A percentile compares a stretch with the other conserved stretches of the same genome.
Conservation (phyloP, 805 yeast species). For the Saccharomycopsis guyanensis region DNA sequence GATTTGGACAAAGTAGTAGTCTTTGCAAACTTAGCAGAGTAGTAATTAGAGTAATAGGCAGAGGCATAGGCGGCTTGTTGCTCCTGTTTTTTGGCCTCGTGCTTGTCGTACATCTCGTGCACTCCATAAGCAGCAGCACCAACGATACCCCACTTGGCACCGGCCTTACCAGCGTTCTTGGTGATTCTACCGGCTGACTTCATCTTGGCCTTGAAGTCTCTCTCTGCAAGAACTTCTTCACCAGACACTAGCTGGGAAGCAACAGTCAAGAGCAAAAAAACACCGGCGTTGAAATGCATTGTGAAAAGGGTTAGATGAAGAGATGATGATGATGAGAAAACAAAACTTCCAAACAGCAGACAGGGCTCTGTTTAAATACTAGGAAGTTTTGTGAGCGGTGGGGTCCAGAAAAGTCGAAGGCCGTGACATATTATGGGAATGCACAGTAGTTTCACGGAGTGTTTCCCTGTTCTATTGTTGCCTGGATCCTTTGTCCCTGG, state of each 20-base stretch:
- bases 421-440: no score
- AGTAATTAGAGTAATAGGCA: not conserved
- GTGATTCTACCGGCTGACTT: not conserved
- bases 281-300: not conserved
- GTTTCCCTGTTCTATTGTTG: no score
- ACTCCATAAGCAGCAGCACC: slow-evolving; percentile 11
- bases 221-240: not conserved
- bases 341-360: no score
- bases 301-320: no score
- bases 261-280: not conserved
- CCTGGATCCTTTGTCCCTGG: no score
- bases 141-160: no score
- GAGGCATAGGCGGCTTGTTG: not conserved
- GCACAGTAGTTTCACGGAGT: no score
- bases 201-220: not conserved
- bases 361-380: no score
- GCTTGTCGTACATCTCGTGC: no score
- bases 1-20: not conserved
- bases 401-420: no score
- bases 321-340: no score
- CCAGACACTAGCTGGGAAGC: not conserved
- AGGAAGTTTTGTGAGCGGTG: no score
- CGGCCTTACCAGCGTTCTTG: slow-evolving; percentile 6
- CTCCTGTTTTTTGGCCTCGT: not conserved
- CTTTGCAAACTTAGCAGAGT: not conserved